Base-by-base conservation (phyloP, 257 asterid genomes). In the Solanum tacnaense region DNA sequence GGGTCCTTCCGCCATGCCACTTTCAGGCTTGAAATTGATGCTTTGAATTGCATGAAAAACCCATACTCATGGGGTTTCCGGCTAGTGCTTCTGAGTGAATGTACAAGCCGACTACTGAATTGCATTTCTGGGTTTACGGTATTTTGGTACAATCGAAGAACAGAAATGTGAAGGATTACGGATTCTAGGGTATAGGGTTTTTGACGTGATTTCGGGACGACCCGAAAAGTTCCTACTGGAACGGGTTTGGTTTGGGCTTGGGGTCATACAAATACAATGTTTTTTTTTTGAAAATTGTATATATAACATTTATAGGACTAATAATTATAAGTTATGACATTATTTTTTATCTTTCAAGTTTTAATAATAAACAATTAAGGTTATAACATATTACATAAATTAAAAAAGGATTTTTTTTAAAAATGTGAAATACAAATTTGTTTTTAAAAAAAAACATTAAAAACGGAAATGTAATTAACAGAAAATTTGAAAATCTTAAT, bases 1-100 rank as follows among this genome's bases (percentile, higher is more conserved):
- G 76, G 89, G 88, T 97, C 99, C 93, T 95, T 96, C 35, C 96
- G 94, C 99, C 99, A 93, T 4, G 84, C 91, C 4, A 95, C 96
- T 91, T 93, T 94, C 49, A 95, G 93, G 92, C 92, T 93, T 60
- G 98, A 94, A 88, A 96, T 93, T 87, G 96, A 94, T 86, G 96
- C 94, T 62, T 87, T 70, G 89, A 92, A 92, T 88, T 89, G 98
- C 25, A 91, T 89, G 8, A 62, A 85, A 21, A 72, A 56, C 56
- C 82, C 32, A 79, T 27, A 60, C 44, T 38, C 36, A 21, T 31
- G 62, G 2, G 1, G 2, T 56, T 56, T 56, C 62, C n/a, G 71
- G 84, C 3, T 18, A 9, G 41, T 25, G 75, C 84, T 6, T 52
- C 62, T 31, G 4, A 13, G 84, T 23, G 89, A 83, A 83, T 46